A percentile compares a stretch with the other conserved stretches of the same genome.
Evolutionary conservation across 2,329 filamentous ascomycete genomes (phyloP).

Genomic region (Fusarium sp.): DNA sequence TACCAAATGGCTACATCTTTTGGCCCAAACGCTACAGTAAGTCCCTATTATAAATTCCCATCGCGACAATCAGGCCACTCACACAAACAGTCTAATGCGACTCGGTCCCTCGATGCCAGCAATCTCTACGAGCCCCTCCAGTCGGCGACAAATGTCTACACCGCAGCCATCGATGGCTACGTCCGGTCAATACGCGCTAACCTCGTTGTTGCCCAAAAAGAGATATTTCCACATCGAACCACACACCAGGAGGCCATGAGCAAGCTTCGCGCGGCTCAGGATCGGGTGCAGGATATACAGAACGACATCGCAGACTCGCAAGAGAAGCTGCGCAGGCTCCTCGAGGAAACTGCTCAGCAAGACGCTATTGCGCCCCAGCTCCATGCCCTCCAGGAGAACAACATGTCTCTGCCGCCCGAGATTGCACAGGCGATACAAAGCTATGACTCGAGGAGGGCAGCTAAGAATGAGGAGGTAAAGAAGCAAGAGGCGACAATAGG

Average conservation of each 20-base stretch:
- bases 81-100: slow-evolving; percentile 27
- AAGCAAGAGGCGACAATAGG: slow-evolving; percentile 38
- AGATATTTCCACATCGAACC: slow-evolving; percentile 45
- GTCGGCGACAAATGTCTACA: slow-evolving; percentile 35
- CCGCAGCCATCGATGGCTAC: slow-evolving; percentile 40
- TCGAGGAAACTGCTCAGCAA: slow-evolving; percentile 42
- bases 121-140: slow-evolving; percentile 40
- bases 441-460: slow-evolving; percentile 41
- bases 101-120: slow-evolving; percentile 36
- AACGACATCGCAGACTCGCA: slow-evolving; percentile 36
- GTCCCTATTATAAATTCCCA: background rate
- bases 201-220: slow-evolving; percentile 39
- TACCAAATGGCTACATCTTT: slow-evolving; percentile 45
- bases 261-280: slow-evolving; percentile 37
- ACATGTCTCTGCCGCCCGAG: slow-evolving; percentile 43
- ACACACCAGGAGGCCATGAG: slow-evolving; percentile 41
- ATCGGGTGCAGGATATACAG: slow-evolving; percentile 33
- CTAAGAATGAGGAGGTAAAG: slow-evolving; percentile 44
- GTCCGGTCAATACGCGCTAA: slow-evolving; percentile 39
- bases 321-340: slow-evolving; percentile 31
- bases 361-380: slow-evolving; percentile 43
- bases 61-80: background rate
- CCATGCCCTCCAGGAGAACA: slow-evolving; percentile 44
- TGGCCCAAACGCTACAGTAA: slow-evolving; percentile 28
- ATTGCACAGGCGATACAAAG: slow-evolving; percentile 44